Evolutionary conservation across 2,329 filamentous ascomycete species (phyloP).

Genomic region (Phaeosphaeriaceae sp.): DNA sequence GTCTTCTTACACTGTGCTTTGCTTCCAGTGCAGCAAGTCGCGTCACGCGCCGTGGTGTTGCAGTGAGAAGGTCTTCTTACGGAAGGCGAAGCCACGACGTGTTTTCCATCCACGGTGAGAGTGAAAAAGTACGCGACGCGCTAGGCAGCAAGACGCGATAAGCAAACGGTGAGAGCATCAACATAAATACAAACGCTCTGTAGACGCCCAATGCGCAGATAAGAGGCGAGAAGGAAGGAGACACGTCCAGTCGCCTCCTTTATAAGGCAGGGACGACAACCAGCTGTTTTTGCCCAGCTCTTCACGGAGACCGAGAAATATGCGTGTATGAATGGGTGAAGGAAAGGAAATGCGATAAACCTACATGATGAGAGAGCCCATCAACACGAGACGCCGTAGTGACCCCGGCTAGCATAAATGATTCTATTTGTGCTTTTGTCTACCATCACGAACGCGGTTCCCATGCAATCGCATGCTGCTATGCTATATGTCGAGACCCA

Average conservation of each 20-base stretch:
- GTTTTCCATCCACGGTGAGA: neutral
- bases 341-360: neutral
- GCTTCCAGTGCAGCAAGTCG: neutral
- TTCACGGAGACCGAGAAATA: neutral
- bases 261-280: too few species aligned
- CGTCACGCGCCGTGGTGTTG: neutral
- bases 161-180: neutral
- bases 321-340: neutral
- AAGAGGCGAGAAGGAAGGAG: too few species aligned
- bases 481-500: neutral
- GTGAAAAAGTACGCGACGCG: neutral
- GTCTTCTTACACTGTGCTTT: neutral
- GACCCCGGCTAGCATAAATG: neutral
- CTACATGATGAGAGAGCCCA: neutral
- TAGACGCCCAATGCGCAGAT: too few species aligned
- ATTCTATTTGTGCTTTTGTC: constrained; percentile 6
- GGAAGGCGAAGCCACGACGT: neutral
- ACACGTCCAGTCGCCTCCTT: too few species aligned
- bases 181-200: too few species aligned
- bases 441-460: neutral
- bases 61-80: neutral
- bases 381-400: neutral
- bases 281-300: too few species aligned
- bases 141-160: neutral
- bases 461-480: constrained; percentile 3